These are phyloP conservation scores for Fraxinus velutina DNA, from an alignment of 305 asterid species.

Conservation along the genomic window DNA sequence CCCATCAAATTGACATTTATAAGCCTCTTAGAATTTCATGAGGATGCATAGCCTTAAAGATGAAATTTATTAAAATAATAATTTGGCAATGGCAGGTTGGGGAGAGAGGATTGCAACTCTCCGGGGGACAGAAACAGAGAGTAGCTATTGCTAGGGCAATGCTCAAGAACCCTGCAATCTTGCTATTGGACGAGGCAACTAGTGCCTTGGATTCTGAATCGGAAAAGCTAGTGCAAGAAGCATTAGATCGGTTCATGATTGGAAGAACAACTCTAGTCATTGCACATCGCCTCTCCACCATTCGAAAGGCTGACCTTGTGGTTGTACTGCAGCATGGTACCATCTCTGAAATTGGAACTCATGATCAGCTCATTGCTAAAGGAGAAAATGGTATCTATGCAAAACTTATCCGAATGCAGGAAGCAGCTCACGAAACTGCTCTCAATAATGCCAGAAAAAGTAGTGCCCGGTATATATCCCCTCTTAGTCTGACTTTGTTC, in stretches of 20 bases:
- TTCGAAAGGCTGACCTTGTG: constrained; percentile 90
- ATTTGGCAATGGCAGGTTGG: constrained; percentile 40
- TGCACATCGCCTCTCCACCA: constrained; percentile 96
- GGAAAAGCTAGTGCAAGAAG: constrained; percentile 96
- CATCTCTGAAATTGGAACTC: constrained; percentile 82
- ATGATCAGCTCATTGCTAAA: constrained; percentile 72
- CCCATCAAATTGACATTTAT: neutral
- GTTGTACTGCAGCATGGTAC: constrained; percentile 93
- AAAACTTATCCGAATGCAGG: constrained; percentile 89
- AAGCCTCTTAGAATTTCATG: neutral
- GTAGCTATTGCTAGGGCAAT: constrained; percentile 58
- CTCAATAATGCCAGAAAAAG: constrained; percentile 81
- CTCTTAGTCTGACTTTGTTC: neutral
- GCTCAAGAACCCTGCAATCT: constrained; percentile 51
- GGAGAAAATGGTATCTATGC: constrained; percentile 85
- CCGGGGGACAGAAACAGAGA: constrained; percentile 61
- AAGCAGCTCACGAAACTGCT: constrained; percentile 93
- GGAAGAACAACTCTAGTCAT: constrained; percentile 94
- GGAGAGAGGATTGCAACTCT: constrained; percentile 55
- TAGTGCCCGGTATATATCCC: constrained; percentile 71
- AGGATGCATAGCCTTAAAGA: neutral
- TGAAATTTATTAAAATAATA: neutral
- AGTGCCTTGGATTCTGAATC: constrained; percentile 73
- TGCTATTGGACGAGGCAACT: constrained; percentile 54
- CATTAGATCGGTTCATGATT: constrained; percentile 94